Evolutionary conservation across 2,329 filamentous ascomycete genomes (phyloP).

Genomic region (Monosporascus sp.): DNA sequence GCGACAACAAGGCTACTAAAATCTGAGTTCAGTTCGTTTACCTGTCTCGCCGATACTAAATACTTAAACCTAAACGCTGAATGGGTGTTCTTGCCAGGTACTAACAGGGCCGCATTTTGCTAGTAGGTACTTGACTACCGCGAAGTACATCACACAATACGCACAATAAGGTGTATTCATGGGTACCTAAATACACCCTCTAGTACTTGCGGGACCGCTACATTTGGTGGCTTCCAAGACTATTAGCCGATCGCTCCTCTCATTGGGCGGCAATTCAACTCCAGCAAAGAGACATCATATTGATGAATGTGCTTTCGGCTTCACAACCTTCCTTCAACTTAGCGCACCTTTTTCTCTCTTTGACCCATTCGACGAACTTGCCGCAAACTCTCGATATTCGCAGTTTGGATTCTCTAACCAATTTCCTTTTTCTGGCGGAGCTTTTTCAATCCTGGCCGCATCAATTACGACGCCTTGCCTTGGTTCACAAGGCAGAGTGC

Average conservation of each 20-base stretch:
- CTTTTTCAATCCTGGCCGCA: neutral
- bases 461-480: slow-evolving; percentile 5
- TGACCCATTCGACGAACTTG: neutral
- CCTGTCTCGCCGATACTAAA: too few relatives aligned
- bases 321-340: neutral
- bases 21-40: too few relatives aligned
- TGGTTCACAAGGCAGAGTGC: slow-evolving; percentile 19
- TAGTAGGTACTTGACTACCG: too few relatives aligned
- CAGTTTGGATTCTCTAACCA: neutral
- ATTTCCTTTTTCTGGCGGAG: neutral
- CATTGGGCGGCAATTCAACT: neutral
- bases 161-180: too few relatives aligned
- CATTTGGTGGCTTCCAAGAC: neutral
- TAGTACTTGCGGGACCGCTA: too few relatives aligned
- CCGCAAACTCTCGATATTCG: neutral
- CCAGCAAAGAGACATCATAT: neutral
- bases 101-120: too few relatives aligned
- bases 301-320: neutral
- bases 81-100: too few relatives aligned
- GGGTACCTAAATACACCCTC: too few relatives aligned
- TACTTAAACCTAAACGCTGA: too few relatives aligned
- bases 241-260: neutral
- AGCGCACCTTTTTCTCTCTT: neutral
- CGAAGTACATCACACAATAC: too few relatives aligned
- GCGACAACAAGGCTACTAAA: too few relatives aligned